These are phyloP conservation scores for Syzygium oleosum DNA, from an alignment of 345 rosid genomes.

Conservation along the genomic window DNA sequence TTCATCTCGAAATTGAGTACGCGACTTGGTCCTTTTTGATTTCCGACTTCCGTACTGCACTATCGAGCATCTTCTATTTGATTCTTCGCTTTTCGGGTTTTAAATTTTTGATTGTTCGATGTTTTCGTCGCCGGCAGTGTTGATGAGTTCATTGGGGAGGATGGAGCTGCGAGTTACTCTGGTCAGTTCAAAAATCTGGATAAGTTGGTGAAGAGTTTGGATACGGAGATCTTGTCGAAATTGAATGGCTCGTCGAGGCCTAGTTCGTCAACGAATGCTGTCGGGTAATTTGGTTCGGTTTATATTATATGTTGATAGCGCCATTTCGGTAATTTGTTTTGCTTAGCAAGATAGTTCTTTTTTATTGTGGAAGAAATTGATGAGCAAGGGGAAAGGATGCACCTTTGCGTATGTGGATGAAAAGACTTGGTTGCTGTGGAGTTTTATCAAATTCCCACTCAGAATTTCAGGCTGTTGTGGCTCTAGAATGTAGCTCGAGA, in stretches of 20 bases:
- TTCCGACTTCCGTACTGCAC: not conserved
- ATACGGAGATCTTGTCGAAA: slow-evolving; percentile 37
- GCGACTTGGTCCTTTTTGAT: not conserved
- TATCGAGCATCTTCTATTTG: not conserved
- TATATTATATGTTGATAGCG: not conserved
- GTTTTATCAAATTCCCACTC: not conserved
- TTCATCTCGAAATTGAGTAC: slow-evolving; percentile 63
- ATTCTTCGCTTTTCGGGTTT: not conserved
- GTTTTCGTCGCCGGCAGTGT: slow-evolving; percentile 25
- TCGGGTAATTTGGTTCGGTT: slow-evolving; percentile 25
- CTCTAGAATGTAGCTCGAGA: not conserved
- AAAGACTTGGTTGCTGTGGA: not conserved
- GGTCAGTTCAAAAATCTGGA: slow-evolving; percentile 52
- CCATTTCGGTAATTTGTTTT: not conserved
- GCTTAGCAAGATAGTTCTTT: not conserved
- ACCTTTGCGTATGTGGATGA: not conserved
- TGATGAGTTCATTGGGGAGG: slow-evolving; percentile 41
- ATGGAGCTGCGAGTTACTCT: slow-evolving; percentile 31
- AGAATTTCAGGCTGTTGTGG: not conserved
- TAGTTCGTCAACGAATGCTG: slow-evolving; percentile 15
- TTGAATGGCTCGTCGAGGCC: slow-evolving; percentile 19
- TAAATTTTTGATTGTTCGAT: not conserved
- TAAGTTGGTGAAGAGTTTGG: slow-evolving; percentile 42
- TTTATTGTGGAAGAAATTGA: not conserved
- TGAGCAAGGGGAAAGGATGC: not conserved